Percentiles rank a stretch among this genome's conserved stretches.
Evolutionary conservation across 169 alveolate genomes (phyloP).

Genomic region (Eimeria zaria): DNA sequence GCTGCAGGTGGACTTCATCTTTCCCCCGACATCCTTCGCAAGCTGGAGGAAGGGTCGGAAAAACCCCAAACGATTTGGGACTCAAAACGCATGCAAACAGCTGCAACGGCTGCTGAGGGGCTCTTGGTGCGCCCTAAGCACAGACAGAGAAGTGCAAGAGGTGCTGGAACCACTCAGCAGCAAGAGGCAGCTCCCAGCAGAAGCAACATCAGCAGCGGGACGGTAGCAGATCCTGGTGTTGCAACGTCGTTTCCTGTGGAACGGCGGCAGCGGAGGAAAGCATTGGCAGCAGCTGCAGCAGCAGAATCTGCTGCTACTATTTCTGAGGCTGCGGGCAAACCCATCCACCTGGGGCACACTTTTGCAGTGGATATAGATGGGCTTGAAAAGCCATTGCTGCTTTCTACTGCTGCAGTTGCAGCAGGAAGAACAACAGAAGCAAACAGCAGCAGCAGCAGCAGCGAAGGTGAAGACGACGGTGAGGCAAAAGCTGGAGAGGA

Average conservation of each 20-base stretch:
- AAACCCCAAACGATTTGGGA: slow-evolving; percentile 34
- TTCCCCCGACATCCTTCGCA: not conserved
- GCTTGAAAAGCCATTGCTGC: slow-evolving; percentile 53
- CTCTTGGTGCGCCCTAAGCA: not conserved
- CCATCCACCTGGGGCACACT: not conserved
- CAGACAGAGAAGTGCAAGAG: not conserved
- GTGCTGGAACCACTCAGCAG: not conserved
- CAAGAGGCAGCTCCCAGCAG: slow-evolving; percentile 41
- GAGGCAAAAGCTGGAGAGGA: not conserved
- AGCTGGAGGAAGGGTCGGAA: slow-evolving; percentile 10
- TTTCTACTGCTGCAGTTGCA: slow-evolving; percentile 12
- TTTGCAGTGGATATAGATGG: slow-evolving; percentile 46
- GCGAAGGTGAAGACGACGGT: not conserved
- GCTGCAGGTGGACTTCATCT: not conserved
- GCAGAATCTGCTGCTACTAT: not conserved
- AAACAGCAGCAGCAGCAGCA: not conserved
- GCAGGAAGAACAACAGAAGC: not conserved
- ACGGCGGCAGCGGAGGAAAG: not conserved
- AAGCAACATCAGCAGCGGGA: slow-evolving; percentile 57
- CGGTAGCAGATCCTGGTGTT: slow-evolving; percentile 23
- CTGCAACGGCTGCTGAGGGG: slow-evolving; percentile 14
- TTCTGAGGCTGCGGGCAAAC: not conserved
- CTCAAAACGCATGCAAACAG: slow-evolving; percentile 20
- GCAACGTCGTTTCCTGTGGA: slow-evolving; percentile 52
- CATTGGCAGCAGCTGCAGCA: slow-evolving; percentile 13